These are phyloP conservation scores for Trichoderma simmonsii DNA, from an alignment of 2,329 filamentous ascomycete species.

Conservation along the genomic window DNA sequence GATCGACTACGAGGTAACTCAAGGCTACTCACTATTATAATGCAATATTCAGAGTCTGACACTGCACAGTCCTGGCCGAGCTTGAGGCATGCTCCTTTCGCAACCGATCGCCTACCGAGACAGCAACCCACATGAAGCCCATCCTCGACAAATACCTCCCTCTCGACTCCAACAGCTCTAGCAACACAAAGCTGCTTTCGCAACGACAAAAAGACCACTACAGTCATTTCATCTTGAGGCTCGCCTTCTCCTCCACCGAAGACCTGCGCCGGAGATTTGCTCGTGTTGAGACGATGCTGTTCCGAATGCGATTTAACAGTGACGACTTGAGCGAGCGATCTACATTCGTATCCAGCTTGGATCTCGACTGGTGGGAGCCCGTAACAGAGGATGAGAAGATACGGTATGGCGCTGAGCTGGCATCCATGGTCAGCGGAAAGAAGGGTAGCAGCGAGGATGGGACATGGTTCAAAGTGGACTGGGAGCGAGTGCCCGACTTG, in stretches of 20 bases:
- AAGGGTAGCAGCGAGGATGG: slow-evolving; percentile 63
- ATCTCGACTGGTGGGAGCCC: slow-evolving; percentile 86
- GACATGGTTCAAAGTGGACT: slow-evolving; percentile 94
- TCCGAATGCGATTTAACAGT: slow-evolving; percentile 74
- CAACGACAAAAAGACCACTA: slow-evolving; percentile 96
- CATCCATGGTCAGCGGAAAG: slow-evolving; percentile 43
- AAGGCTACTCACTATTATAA: neutral
- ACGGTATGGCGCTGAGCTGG: slow-evolving; percentile 60
- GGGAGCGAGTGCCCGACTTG: slow-evolving; percentile 87
- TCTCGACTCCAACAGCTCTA: slow-evolving; percentile 71
- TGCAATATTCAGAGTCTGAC: neutral
- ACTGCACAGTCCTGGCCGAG: slow-evolving; percentile 68
- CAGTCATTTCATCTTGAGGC: slow-evolving; percentile 90
- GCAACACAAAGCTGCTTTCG: slow-evolving; percentile 53
- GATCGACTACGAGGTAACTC: slow-evolving; percentile 72
- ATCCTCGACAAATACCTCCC: slow-evolving; percentile 85
- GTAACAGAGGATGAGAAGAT: slow-evolving; percentile 75
- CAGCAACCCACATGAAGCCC: slow-evolving; percentile 75
- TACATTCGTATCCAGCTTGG: slow-evolving; percentile 72
- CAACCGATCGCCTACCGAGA: slow-evolving; percentile 82
- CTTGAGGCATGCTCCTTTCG: slow-evolving; percentile 94
- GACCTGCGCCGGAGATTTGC: slow-evolving; percentile 84
- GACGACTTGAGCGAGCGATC: slow-evolving; percentile 71
- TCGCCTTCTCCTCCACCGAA: slow-evolving; percentile 89
- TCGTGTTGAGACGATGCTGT: slow-evolving; percentile 84